Base-by-base conservation (phyloP, 805 yeast genomes). In the Saccharomycodes ludwigii region DNA sequence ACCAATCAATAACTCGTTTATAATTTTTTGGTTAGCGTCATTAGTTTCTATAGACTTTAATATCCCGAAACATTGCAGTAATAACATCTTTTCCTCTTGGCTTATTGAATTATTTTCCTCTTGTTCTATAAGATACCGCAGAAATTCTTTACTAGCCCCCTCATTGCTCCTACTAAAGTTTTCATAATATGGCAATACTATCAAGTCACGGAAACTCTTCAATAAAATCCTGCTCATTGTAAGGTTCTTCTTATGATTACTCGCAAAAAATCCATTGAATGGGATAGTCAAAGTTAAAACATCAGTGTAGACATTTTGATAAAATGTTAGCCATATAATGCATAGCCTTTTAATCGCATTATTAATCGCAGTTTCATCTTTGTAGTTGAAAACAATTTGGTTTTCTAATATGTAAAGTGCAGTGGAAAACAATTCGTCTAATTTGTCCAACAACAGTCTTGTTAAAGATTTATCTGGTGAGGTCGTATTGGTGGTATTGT, bases 31-130 rank as follows among this genome's bases (percentile, higher is more conserved):
- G 35, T 68, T 65, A 15, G 66, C 66, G 42, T 73, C 77, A 6
- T 55, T 59, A 1, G 75, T 63, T 27, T 66, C 67, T 3, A 73
- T 62, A 1, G 72, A 60, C 14, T 66, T 63, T 19, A 79, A 47
- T 18, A 72, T 58, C 6, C 78, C 73, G 40, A 76, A 66, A 43
- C 88, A 78, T 43, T 75, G 82, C 8, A 74, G 50, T 19, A 78
- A 47, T 2, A 61, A 49, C 18, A 61, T 46, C 18, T 63, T 59
- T 24, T 59, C 61, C 14, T 59, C 54, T 28, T 58, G 59, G 4
- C 68, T 67, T 1, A 47, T 51, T 4, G 66, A 72, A 23, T 61
- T 63, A 29, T 46, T 52, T 15, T 54, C 63, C 18, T 50, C 58
- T 27, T 56, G 54, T 22, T 47, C 49, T 22, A 48, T 50, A 10